Evolutionary conservation across 2,329 filamentous ascomycete species (phyloP), one percentile per base, ranked within the genome.

Genomic region (Scolecobasidium constrictum): DNA sequence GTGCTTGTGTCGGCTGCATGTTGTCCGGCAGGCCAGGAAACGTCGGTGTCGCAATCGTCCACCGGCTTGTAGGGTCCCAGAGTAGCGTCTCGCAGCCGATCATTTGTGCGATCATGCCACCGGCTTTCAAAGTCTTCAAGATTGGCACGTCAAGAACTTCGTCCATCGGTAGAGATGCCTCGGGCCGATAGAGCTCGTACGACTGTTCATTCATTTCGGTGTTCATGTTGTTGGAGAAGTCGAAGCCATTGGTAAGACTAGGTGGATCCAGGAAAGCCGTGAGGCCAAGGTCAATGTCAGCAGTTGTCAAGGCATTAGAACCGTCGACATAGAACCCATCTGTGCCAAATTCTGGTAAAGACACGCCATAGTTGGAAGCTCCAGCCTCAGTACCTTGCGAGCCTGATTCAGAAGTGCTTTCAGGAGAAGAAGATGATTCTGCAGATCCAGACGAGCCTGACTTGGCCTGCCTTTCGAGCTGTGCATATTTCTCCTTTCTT

Each of bases 1-100:
- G 73, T 1, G 64, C 59, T 7, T 55, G 38, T 2, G 71, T 76
- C 13, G 73, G 73, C 35, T 59, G 65, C 60, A 71, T 71, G 20
- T 66, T 58, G 2, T 47, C 17, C 2, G 73, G 72, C 4, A 77
- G 57, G 37, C 62, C 54, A n/a, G 56, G 50, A 5, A 57, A 49
- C 38, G 44, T 62, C 48, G 35, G 56, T 56, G 17, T 49, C 47
- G 53, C 55, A 55, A 76, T 75, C 3, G 69, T 68, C 1, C 72
- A 74, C 19, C 58, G 52, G 17, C 66, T 61, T 13, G 61, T 54
- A 3, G 73, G 52, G 11, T 64, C 61, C 70, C 70, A 76, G 36
- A 73, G 53, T 15, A 57, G 43, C 1, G 60, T 53, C 2, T 53
- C 55, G 42, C 62, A 61, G 31, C 67, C 65, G 13, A 77, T 56